A percentile compares a stretch with the other conserved stretches of the same genome.
phyloP scores from a whole-genome alignment of 129 eudicot genomes.

The Flaveria ramosissima region DNA sequence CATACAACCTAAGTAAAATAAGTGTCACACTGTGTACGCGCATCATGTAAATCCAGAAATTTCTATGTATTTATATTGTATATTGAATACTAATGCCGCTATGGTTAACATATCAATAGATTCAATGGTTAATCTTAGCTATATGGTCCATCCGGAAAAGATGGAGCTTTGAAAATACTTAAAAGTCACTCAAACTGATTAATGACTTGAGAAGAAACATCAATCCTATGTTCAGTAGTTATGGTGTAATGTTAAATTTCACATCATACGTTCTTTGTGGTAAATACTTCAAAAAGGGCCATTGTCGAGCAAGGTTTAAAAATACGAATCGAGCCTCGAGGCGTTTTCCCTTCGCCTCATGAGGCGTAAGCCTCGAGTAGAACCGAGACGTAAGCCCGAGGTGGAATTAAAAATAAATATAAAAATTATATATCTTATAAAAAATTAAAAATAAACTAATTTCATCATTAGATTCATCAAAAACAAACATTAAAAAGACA shows the following conservation, averaged over 20 bases:
- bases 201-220: background rate
- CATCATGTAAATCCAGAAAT: constrained; percentile 3
- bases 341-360: too few relatives aligned
- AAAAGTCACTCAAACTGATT: constrained; percentile 6
- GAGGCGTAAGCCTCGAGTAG: too few relatives aligned
- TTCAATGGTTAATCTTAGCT: constrained; percentile 5
- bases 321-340: too few relatives aligned
- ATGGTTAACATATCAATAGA: constrained; percentile 17
- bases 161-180: constrained; percentile 10
- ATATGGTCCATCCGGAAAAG: constrained; percentile 10
- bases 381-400: too few relatives aligned
- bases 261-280: constrained; percentile 20
- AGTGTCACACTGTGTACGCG: background rate
- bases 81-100: constrained; percentile 5
- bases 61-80: constrained; percentile 5
- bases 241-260: background rate
- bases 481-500: too few relatives aligned
- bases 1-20: constrained; percentile 3
- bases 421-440: too few relatives aligned
- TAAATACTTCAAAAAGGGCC: background rate
- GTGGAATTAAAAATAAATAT: too few relatives aligned
- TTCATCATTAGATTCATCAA: too few relatives aligned
- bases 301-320: background rate
- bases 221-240: constrained; percentile 3
- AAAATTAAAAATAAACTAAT: too few relatives aligned